Conservation (phyloP, 305 asterid genomes). For the Rubia occidens region DNA sequence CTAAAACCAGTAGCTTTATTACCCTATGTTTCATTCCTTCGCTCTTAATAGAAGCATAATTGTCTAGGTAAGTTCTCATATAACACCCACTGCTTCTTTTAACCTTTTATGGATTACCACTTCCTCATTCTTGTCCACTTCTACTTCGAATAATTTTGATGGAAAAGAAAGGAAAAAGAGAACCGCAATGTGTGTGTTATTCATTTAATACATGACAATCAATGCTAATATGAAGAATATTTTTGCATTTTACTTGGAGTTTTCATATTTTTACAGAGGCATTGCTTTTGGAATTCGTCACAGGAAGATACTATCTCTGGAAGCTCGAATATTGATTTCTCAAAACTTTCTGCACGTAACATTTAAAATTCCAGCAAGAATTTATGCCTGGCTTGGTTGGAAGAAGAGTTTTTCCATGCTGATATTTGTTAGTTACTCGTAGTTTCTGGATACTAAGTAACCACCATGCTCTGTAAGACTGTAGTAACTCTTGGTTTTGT, state of each 20-base stretch:
- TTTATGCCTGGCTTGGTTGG: constrained; percentile 77
- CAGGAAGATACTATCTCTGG: constrained; percentile 60
- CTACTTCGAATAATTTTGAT: background rate
- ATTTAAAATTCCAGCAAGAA: constrained; percentile 57
- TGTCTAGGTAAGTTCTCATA: too few relatives aligned
- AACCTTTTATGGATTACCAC: constrained; percentile 25
- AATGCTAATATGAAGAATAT: background rate
- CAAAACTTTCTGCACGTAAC: constrained; percentile 36
- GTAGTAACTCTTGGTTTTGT: constrained; percentile 7
- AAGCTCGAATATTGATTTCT: constrained; percentile 29
- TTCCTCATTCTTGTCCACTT: background rate
- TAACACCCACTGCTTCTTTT: too few relatives aligned
- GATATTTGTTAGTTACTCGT: background rate
- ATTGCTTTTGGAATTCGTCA: constrained; percentile 16
- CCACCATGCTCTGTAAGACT: constrained; percentile 3
- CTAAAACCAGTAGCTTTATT: background rate
- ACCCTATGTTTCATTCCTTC: background rate
- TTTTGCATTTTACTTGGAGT: background rate
- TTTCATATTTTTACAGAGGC: constrained; percentile 10
- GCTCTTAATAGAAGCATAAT: background rate
- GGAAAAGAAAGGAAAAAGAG: constrained; percentile 1
- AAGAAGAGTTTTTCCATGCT: constrained; percentile 50
- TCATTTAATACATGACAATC: background rate
- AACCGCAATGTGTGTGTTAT: constrained; percentile 8
- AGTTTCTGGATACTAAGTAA: background rate